Percentiles rank a stretch among this genome's conserved stretches.
Evolutionary conservation across 441 rosid genomes (phyloP).

Genomic region (Hura crepitans): DNA sequence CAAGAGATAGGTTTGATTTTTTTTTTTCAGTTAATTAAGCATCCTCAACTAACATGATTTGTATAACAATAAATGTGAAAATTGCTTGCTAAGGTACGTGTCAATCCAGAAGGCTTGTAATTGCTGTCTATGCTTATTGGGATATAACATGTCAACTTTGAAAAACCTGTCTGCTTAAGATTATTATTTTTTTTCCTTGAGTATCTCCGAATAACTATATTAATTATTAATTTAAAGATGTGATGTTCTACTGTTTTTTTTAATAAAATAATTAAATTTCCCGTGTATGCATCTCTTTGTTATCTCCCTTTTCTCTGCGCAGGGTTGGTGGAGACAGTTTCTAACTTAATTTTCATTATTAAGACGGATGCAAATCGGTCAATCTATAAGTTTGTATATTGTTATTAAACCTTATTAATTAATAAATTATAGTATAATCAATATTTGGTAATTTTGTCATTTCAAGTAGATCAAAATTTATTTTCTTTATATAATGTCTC

Average conservation of each 20-base stretch:
- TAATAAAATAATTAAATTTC: background rate
- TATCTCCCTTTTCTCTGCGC: no score
- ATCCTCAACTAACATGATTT: conserved; percentile 2
- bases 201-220: no score
- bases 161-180: background rate
- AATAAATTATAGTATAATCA: no score
- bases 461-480: no score
- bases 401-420: no score
- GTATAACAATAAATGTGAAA: background rate
- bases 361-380: background rate
- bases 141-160: background rate
- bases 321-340: conserved; percentile 10
- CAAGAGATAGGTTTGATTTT: background rate
- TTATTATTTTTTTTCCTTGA: background rate
- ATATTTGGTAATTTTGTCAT: no score
- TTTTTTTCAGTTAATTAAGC: background rate
- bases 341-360: background rate
- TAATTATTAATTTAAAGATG: background rate
- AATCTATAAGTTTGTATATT: background rate
- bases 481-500: no score
- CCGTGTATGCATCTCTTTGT: background rate
- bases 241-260: background rate
- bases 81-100: background rate
- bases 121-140: background rate
- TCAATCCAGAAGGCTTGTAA: background rate